A percentile compares a stretch with the other conserved stretches of the same genome.
These are phyloP conservation scores for Microascus cirrosus DNA, from an alignment of 2,329 filamentous ascomycete genomes.

Conservation along the genomic window DNA sequence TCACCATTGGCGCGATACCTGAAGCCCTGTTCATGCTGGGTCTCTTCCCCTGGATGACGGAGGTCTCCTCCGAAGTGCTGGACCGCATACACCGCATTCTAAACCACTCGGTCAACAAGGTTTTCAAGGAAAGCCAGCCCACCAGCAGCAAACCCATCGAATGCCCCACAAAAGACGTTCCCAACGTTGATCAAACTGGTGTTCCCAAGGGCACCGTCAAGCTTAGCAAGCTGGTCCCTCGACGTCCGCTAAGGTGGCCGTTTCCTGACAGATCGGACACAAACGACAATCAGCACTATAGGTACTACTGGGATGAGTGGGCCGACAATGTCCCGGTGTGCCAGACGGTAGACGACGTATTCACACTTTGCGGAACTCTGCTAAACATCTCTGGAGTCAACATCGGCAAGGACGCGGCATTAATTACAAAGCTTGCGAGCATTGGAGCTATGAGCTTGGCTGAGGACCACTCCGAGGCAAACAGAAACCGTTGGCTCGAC, in stretches of 20 bases:
- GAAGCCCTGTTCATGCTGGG: constrained; percentile 89
- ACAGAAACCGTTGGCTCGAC: constrained; percentile 71
- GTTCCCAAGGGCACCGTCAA: constrained; percentile 59
- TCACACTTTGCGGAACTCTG: constrained; percentile 73
- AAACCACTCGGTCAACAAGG: constrained; percentile 68
- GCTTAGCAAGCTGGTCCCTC: constrained; percentile 45
- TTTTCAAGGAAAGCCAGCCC: constrained; percentile 42
- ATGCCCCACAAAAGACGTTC: constrained; percentile 31
- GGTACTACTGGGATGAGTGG: constrained; percentile 98
- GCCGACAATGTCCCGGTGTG: constrained; percentile 85
- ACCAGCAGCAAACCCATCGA: constrained; percentile 15
- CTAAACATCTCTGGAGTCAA: constrained; percentile 79
- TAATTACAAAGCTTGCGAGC: constrained; percentile 72
- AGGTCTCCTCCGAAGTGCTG: constrained; percentile 71
- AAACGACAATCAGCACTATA: constrained; percentile 68
- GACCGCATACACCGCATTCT: constrained; percentile 76
- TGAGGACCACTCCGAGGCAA: constrained; percentile 58
- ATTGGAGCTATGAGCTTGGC: constrained; percentile 70
- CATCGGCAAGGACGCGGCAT: constrained; percentile 70
- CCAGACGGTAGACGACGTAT: constrained; percentile 81
- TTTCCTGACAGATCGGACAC: constrained; percentile 68
- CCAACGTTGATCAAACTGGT: constrained; percentile 51
- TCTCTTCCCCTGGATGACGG: constrained; percentile 83
- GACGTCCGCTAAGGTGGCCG: constrained; percentile 70
- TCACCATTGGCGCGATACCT: constrained; percentile 84